Evolutionary conservation across 2,329 filamentous ascomycete genomes (phyloP), one percentile per base, ranked within the genome.

Genomic region (Metarhizium robertsii): DNA sequence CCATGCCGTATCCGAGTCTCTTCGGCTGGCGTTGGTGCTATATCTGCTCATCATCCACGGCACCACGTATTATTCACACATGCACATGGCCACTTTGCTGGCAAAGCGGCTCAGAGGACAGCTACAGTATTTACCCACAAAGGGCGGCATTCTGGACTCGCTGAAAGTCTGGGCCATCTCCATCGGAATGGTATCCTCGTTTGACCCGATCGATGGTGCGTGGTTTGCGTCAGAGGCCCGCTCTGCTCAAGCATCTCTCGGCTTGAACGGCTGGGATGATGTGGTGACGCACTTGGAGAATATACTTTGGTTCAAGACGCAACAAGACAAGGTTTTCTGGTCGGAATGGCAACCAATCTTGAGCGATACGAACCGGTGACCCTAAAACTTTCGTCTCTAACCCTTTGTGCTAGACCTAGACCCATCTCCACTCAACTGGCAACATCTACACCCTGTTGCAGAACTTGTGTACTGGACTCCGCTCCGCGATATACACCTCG

Each of bases 11-110:
- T 69, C 73, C 0, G 74, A 79, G 60, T 75, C 68, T 54, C 53
- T 81, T n/a, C 76, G 78, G 8, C 75, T 73, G 53, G 71, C 71
- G 3, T 66, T 74, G 1, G 63, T 74, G 0, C 69, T 81, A 0
- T 81, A 79, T 65, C 77, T 82, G 74, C 71, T 83, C 18, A 71
- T 72, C 45, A 67, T 78, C 0, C 79, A 82, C 11, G 79, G 79
- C 0, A 74, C 79, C 32, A 80, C 79, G 8, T 83, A 82, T 60
- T 83, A 79, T 58, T 76, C 79, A 1, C 79, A 82, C 10, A 18
- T 25, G 10, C 48, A 50, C 16, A 66, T 80, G 11, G 57, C 70
- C 4, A 67, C 69, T 49, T 64, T 59, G 0, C 65, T 76, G 1
- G 58, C 74, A 13, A 32, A 55, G 2, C 66, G 61, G 20, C 64